Evolutionary conservation across 2,329 filamentous ascomycete species (phyloP).

Genomic region (Cladosporium cucumerinum): DNA sequence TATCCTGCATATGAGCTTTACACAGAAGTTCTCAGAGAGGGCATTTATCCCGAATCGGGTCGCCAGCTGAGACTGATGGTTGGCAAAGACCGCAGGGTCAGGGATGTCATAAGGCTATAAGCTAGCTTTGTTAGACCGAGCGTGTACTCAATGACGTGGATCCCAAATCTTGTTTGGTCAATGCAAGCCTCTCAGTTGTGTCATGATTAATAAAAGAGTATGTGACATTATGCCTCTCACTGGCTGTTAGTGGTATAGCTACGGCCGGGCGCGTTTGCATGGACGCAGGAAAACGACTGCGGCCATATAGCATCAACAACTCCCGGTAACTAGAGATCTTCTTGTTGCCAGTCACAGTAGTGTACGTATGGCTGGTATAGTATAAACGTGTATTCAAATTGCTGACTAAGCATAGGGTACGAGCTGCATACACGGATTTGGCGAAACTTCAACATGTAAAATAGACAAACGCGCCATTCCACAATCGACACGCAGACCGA

Average conservation of each 20-base stretch:
- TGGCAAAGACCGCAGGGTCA: constrained; percentile 45
- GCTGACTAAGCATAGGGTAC: background rate
- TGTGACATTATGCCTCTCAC: background rate
- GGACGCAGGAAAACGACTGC: no score
- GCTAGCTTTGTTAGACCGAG: background rate
- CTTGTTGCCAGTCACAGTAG: background rate
- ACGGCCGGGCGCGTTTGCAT: no score
- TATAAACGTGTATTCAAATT: background rate
- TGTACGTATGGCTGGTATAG: background rate
- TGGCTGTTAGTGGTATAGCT: background rate
- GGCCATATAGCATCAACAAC: no score
- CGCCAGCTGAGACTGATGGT: constrained; percentile 52
- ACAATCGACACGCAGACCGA: background rate
- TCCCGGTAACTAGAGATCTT: no score
- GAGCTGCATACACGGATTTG: background rate
- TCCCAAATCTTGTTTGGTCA: background rate
- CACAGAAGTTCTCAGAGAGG: constrained; percentile 47
- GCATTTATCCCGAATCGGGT: constrained; percentile 45
- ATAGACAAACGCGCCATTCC: background rate
- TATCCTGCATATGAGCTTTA: constrained; percentile 58
- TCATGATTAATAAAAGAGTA: background rate
- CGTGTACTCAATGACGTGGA: background rate
- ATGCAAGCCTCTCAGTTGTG: background rate
- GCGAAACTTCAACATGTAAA: background rate
- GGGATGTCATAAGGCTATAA: constrained; percentile 26